Conservation (phyloP, 2,329 filamentous ascomycete species). For the Aspergillus hortae region DNA sequence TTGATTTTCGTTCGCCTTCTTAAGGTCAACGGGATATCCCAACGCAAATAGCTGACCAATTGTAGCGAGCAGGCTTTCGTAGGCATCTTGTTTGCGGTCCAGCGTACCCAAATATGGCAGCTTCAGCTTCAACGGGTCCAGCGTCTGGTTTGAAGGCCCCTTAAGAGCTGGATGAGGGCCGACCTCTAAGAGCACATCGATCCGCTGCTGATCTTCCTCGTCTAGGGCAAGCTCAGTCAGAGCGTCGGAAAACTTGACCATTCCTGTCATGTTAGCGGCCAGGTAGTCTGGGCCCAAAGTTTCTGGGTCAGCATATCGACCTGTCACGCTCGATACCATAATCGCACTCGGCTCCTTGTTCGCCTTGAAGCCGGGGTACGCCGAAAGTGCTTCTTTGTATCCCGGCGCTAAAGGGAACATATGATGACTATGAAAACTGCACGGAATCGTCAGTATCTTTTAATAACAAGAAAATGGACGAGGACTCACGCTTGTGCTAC, state of each 20-base stretch:
- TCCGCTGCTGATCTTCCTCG: not conserved
- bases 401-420: slow-evolving; percentile 19
- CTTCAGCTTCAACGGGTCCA: not conserved
- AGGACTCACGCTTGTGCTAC: slow-evolving; percentile 4
- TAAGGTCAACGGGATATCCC: not conserved
- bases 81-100: not conserved
- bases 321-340: slow-evolving; percentile 8
- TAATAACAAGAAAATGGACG: no score
- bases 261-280: slow-evolving; percentile 5
- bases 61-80: not conserved
- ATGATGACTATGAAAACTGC: slow-evolving; percentile 25
- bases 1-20: not conserved
- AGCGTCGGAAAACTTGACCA: slow-evolving; percentile 9
- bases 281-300: slow-evolving; percentile 7
- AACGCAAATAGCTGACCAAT: slow-evolving; percentile 1
- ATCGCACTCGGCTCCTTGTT: not conserved
- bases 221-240: not conserved
- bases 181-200: slow-evolving; percentile 6
- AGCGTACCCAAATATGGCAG: slow-evolving; percentile 4
- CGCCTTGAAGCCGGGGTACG: not conserved
- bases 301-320: not conserved
- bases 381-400: slow-evolving; percentile 14
- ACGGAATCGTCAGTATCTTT: not conserved
- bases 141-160: slow-evolving; percentile 12
- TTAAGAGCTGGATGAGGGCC: slow-evolving; percentile 20